Percentiles rank a stretch among this genome's conserved stretches.
Conservation (phyloP, 1,284 basidiomycete genomes). For the Naganishia liquefaciens region DNA sequence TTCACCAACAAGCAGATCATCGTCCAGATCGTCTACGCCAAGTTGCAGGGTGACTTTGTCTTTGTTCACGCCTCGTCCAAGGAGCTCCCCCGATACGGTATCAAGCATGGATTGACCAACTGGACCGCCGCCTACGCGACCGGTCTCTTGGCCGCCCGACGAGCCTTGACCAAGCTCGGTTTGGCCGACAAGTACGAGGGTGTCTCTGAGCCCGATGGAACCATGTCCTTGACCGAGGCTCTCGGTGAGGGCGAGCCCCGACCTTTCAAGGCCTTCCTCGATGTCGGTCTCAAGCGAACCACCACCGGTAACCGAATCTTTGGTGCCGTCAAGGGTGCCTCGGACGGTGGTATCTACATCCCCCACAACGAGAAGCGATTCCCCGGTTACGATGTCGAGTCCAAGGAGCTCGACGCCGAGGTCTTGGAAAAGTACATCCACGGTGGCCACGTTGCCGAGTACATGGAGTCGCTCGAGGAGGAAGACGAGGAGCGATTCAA, state of each 20-base stretch:
- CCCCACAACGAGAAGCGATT: conserved; percentile 98
- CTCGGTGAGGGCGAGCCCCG: conserved; percentile 88
- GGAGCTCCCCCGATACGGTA: conserved; percentile 94
- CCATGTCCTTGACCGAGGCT: conserved; percentile 75
- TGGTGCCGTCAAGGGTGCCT: conserved; percentile 98
- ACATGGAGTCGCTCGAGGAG: conserved; percentile 99
- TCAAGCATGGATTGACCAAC: conserved; percentile 98
- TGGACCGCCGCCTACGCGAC: conserved; percentile 99
- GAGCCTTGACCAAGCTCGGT: conserved; percentile 91
- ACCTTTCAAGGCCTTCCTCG: conserved; percentile 98
- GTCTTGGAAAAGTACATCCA: conserved; percentile 97
- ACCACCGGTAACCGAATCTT: conserved; percentile 98
- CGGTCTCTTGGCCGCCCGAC: conserved; percentile 91
- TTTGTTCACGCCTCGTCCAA: conserved; percentile 82
- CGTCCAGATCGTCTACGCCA: conserved; percentile 92
- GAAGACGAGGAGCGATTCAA: conserved; percentile 99
- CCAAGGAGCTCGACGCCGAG: conserved; percentile 92
- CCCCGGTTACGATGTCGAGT: conserved; percentile 95
- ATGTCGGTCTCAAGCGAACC: conserved; percentile 97
- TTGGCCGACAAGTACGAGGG: conserved; percentile 99
- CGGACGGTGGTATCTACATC: conserved; percentile 96
- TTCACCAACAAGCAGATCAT: conserved; percentile 94
- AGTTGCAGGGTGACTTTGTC: conserved; percentile 94
- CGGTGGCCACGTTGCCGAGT: conserved; percentile 97
- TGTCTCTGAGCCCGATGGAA: conserved; percentile 88